Percentiles rank a stretch among this genome's conserved stretches.
Evolutionary conservation across 2,329 filamentous ascomycete species (phyloP).

Genomic region (Penicillium sp.): DNA sequence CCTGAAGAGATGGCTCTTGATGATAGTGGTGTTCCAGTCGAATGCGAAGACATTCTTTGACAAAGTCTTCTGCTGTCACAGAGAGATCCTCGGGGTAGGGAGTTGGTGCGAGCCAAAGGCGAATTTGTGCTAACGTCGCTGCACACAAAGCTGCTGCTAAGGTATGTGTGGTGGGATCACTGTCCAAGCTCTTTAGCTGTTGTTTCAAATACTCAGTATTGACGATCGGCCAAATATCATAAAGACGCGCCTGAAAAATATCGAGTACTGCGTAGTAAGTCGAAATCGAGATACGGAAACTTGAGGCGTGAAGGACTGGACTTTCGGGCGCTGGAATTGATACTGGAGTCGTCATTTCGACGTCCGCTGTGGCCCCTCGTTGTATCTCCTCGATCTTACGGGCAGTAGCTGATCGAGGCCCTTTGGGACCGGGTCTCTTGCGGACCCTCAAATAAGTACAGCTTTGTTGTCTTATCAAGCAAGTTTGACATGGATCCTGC

Average conservation of each 20-base stretch:
- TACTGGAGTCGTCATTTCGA: neutral
- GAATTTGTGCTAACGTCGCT: neutral
- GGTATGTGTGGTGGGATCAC: neutral
- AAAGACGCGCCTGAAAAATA: neutral
- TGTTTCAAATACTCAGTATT: neutral
- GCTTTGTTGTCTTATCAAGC: constrained; percentile 8
- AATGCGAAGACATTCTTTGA: neutral
- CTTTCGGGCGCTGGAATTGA: neutral
- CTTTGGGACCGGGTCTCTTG: constrained; percentile 10
- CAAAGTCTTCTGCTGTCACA: neutral
- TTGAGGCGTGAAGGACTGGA: neutral
- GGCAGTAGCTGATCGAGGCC: neutral
- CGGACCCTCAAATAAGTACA: constrained; percentile 16
- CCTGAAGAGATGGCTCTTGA: neutral
- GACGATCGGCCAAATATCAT: neutral
- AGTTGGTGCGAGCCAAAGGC: neutral
- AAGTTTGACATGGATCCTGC: constrained; percentile 13
- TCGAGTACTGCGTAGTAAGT: neutral
- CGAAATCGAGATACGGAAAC: neutral
- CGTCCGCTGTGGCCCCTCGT: neutral
- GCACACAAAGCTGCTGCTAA: neutral
- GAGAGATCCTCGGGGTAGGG: neutral
- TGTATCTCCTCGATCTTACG: neutral
- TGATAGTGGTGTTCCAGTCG: neutral
- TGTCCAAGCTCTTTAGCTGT: neutral